phyloP scores from a whole-genome alignment of 2,329 filamentous ascomycete species.

The Capronia americana region DNA sequence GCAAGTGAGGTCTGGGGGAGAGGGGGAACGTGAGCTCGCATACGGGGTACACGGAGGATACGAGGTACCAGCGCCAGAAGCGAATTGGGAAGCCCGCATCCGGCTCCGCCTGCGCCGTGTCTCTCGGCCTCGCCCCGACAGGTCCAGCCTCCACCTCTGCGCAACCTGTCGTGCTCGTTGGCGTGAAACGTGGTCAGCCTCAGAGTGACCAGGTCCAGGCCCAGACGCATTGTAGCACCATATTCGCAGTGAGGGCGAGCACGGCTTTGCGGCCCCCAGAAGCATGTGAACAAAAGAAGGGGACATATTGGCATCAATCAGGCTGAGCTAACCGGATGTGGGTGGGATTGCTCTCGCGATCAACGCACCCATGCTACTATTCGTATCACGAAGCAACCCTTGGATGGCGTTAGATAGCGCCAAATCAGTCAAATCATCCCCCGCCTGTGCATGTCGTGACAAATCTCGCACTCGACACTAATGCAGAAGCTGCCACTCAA shows the following conservation, averaged over 20 bases:
- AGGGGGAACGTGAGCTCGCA: not conserved
- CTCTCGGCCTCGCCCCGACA: not conserved
- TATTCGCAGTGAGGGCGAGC: not conserved
- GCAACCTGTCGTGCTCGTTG: not conserved
- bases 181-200: not conserved
- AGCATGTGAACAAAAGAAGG: not conserved
- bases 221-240: not conserved
- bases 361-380: not conserved
- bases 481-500: constrained; percentile 14
- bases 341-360: not conserved
- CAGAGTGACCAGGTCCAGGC: not conserved
- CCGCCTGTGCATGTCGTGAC: not conserved
- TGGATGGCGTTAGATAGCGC: not conserved
- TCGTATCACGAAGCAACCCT: not conserved
- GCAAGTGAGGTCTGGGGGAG: not conserved
- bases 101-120: not conserved
- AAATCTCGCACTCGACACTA: constrained; percentile 1
- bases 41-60: not conserved
- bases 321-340: not conserved
- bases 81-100: not conserved
- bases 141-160: not conserved
- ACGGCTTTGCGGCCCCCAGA: not conserved
- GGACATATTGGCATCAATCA: not conserved
- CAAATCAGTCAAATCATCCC: not conserved
- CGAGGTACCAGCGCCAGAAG: not conserved